phyloP scores from a whole-genome alignment of 768 basidiomycete genomes.

The Mycena olivaceomarginata region DNA sequence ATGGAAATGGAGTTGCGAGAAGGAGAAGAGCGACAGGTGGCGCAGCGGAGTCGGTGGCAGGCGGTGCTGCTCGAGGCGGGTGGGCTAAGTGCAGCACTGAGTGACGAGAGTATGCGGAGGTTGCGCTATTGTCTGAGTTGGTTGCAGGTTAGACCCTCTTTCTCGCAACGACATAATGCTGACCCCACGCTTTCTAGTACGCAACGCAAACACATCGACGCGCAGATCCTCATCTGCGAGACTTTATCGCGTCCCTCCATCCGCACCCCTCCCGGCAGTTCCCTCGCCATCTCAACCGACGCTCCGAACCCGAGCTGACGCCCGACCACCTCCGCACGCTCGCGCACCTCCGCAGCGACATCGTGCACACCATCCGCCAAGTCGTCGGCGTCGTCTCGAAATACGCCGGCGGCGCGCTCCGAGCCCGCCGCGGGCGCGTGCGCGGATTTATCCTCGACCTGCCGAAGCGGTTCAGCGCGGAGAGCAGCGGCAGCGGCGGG shows the following conservation, averaged over 20 bases:
- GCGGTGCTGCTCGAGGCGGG: conserved; percentile 90
- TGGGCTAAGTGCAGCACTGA: conserved; percentile 90
- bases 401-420: conserved; percentile 91
- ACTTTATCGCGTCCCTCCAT: conserved; percentile 87
- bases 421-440: conserved; percentile 88
- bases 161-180: not conserved
- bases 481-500: conserved; percentile 45
- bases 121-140: conserved; percentile 92
- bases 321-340: conserved; percentile 80
- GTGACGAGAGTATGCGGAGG: conserved; percentile 73
- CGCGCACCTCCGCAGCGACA: conserved; percentile 83
- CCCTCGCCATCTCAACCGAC: conserved; percentile 44
- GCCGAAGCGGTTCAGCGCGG: conserved; percentile 62
- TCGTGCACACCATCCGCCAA: conserved; percentile 92
- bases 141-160: conserved; percentile 77
- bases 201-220: conserved; percentile 92
- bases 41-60: conserved; percentile 90
- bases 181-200: conserved; percentile 69
- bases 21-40: conserved; percentile 66
- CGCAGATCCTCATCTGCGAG: conserved; percentile 89
- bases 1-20: conserved; percentile 13
- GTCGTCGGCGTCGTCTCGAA: conserved; percentile 92
- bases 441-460: conserved; percentile 85
- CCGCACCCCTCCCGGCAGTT: conserved; percentile 58
- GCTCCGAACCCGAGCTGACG: conserved; percentile 49